Percentiles rank a stretch among this genome's conserved stretches.
Evolutionary conservation across 345 rosid species (phyloP).

Genomic region (Bretschneidera sinensis): DNA sequence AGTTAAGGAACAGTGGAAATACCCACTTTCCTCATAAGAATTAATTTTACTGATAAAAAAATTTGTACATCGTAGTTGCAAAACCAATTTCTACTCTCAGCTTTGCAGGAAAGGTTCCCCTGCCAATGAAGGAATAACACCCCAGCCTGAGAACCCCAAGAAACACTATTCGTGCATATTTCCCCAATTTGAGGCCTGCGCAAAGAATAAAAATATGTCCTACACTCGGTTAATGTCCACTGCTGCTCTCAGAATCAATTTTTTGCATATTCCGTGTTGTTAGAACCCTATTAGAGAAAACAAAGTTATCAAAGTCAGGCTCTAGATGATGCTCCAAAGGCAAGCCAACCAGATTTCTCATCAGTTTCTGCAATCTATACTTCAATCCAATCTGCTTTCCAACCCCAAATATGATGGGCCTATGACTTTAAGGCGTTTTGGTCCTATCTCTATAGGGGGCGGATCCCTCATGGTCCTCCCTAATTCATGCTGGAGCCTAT

Average conservation of each 20-base stretch:
- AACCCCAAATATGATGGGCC: conserved; percentile 45
- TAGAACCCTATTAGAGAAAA: conserved; percentile 46
- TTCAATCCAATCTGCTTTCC: conserved; percentile 39
- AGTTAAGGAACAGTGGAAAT: conserved; percentile 21
- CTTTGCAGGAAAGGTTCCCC: conserved; percentile 40
- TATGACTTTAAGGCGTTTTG: conserved; percentile 63
- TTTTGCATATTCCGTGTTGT: conserved; percentile 32
- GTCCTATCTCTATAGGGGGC: conserved; percentile 41
- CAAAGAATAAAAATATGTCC: conserved; percentile 52
- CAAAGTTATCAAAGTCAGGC: conserved; percentile 43
- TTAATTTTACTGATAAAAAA: conserved; percentile 15
- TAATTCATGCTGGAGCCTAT: conserved; percentile 22
- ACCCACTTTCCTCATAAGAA: conserved; percentile 26
- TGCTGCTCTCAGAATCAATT: conserved; percentile 44
- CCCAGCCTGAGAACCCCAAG: conserved; percentile 49
- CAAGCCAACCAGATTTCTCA: conserved; percentile 22
- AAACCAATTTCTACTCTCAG: conserved; percentile 34
- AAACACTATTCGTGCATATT: conserved; percentile 35
- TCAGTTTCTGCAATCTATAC: conserved; percentile 17
- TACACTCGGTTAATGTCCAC: conserved; percentile 37
- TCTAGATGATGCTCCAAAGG: conserved; percentile 28
- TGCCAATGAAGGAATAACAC: conserved; percentile 44
- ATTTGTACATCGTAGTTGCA: conserved; percentile 36
- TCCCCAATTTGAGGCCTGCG: conserved; percentile 39
- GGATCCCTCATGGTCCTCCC: conserved; percentile 38